Percentiles rank a stretch among this genome's conserved stretches.
Conservation (phyloP, 75 land plant species). For the Pinus taeda region DNA sequence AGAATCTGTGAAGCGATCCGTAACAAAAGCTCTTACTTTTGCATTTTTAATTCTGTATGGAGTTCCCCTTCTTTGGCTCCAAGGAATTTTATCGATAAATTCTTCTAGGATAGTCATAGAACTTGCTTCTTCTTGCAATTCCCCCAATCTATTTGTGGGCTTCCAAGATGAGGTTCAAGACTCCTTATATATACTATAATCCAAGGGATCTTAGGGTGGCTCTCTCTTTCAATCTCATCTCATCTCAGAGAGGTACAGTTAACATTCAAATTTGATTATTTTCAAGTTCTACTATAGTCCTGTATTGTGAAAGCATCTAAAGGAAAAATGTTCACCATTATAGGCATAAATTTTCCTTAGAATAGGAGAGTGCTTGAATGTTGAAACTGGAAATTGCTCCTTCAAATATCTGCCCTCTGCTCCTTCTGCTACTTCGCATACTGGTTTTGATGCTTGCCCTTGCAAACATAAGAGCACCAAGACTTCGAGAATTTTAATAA, state of each 20-base stretch:
- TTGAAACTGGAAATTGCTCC: neutral
- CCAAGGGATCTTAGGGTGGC: too few species aligned
- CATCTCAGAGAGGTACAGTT: neutral
- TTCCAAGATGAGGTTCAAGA: too few species aligned
- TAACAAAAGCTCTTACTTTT: neutral
- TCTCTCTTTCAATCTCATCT: too few species aligned
- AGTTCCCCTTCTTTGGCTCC: neutral
- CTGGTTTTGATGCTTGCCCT: neutral
- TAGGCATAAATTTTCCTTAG: neutral
- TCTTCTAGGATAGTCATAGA: too few species aligned
- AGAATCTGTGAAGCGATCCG: neutral
- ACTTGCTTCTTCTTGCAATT: too few species aligned
- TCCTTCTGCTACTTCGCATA: neutral
- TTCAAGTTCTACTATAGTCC: neutral
- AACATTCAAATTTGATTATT: neutral
- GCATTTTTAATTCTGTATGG: neutral
- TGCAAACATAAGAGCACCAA: neutral
- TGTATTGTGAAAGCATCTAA: neutral
- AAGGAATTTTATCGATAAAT: neutral
- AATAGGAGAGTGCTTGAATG: neutral
- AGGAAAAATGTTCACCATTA: too few species aligned
- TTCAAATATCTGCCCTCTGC: neutral
- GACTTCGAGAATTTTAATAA: neutral
- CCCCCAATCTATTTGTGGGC: too few species aligned
- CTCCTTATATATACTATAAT: too few species aligned